These are phyloP conservation scores for Spirogloea muscicola DNA, from an alignment of 139 green algal genomes.

Conservation along the genomic window DNA sequence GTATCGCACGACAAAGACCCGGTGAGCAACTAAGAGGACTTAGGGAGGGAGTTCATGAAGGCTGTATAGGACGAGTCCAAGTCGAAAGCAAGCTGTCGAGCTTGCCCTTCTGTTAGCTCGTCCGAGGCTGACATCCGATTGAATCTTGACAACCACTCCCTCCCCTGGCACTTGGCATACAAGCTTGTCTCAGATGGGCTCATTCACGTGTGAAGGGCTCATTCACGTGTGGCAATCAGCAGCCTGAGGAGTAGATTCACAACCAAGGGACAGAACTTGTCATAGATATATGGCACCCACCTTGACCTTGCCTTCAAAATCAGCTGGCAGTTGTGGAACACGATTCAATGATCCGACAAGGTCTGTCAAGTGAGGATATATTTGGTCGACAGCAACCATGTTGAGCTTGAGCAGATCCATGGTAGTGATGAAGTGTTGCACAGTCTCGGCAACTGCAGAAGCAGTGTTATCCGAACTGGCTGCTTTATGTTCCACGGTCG, in stretches of 20 bases:
- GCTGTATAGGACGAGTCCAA: conserved; percentile 79
- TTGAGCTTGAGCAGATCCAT: conserved; percentile 91
- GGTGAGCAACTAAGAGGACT: too few relatives aligned
- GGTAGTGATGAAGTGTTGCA: conserved; percentile 90
- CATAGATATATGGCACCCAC: too few relatives aligned
- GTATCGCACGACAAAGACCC: too few relatives aligned
- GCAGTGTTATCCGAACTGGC: conserved; percentile 36
- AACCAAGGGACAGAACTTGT: too few relatives aligned
- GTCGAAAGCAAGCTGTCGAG: conserved; percentile 84
- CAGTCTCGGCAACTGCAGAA: conserved; percentile 69
- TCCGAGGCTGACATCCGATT: conserved; percentile 76
- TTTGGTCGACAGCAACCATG: conserved; percentile 83
- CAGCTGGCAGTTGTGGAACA: conserved; percentile 64
- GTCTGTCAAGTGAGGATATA: conserved; percentile 80
- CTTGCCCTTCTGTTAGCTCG: conserved; percentile 75
- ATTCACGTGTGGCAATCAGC: too few relatives aligned
- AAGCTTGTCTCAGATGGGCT: too few relatives aligned
- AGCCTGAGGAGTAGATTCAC: too few relatives aligned
- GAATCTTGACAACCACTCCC: conserved; percentile 66
- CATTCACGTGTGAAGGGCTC: too few relatives aligned
- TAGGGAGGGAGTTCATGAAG: conserved; percentile 57
- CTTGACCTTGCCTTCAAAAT: conserved; percentile 74
- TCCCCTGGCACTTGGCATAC: too few relatives aligned
- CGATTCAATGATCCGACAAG: conserved; percentile 70
- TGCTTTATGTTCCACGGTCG: conserved; percentile 71